Percentiles rank a stretch among this genome's conserved stretches.
Conservation (phyloP, 371 early-diverging fungal species). For the Nematocida sp. region DNA sequence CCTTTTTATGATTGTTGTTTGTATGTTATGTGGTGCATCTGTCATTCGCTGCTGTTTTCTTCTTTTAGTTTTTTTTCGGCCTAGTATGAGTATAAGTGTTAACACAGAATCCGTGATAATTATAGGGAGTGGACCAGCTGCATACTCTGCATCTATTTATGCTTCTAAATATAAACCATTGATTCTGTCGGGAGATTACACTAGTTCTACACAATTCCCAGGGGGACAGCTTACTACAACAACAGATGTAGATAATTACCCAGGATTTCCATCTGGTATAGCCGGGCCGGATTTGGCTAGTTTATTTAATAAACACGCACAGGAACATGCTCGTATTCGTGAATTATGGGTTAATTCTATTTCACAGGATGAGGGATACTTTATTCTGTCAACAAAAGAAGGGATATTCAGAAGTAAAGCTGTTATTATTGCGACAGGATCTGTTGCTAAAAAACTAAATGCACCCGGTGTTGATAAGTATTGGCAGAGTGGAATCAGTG, state of each 20-base stretch:
- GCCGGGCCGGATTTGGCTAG: constrained; percentile 67
- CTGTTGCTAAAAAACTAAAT: constrained; percentile 85
- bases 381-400: constrained; percentile 66
- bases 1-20: not conserved
- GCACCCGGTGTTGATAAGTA: constrained; percentile 74
- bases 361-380: constrained; percentile 56
- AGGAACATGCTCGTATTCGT: constrained; percentile 80
- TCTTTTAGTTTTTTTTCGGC: constrained; percentile 54
- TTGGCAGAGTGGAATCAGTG: constrained; percentile 92
- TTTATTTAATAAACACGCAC: constrained; percentile 78
- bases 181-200: constrained; percentile 92
- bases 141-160: constrained; percentile 90
- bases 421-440: constrained; percentile 92
- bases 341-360: constrained; percentile 58
- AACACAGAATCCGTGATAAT: constrained; percentile 64
- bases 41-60: constrained; percentile 4
- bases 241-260: constrained; percentile 72
- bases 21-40: not conserved
- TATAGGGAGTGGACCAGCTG: constrained; percentile 83
- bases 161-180: constrained; percentile 80
- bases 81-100: constrained; percentile 27
- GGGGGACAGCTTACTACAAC: constrained; percentile 75
- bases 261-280: constrained; percentile 71
- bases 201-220: constrained; percentile 77
- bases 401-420: constrained; percentile 73